Base-by-base conservation (phyloP, 1,284 basidiomycete species). In the Ganoderma sinense region DNA sequence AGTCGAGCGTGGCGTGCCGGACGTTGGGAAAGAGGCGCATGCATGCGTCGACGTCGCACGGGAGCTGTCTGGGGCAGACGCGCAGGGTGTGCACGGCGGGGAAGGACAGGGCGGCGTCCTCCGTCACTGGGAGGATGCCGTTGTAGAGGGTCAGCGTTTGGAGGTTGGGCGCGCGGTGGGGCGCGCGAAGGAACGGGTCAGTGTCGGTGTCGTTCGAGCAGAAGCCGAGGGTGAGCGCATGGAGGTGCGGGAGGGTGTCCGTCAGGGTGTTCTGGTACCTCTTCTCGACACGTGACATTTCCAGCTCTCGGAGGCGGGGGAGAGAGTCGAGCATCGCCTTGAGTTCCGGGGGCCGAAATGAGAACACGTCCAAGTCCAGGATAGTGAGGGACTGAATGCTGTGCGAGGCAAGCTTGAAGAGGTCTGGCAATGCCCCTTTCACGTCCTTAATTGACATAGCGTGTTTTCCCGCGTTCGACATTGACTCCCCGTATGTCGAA, bases 51-150 rank as follows among this genome's bases (percentile, higher is more conserved):
- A 56, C 29, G 31, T 56, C 53, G 53, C 29, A 8, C 13, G 53
- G 53, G 29, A 56, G 7, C 4, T 6, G 31, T 16, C 13, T 5
- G 23, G 53, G 53, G 14, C 29, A 56, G 53, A 33, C 53, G 53
- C 53, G 53, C 53, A 56, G 31, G 29, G 53, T 56, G 53, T 56
- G 53, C 53, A 56, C 53, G 29, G 53, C 4, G 53, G 53, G 53
- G 29, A 56, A 56, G 16, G 53, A 31, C 29, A 33, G n/a, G 1
- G 2, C 2, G 8, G 11, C 48, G 23, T 51, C 48, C 48, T 48
- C 36, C 36, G 36, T 10, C 36, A 10, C 36, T 36, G 36, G 6
- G 36, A 36, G 36, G 3, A 29, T 31, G 10, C 26, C 31, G 29
- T 56, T 56, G 29, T 16, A 7, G 6, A 56, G 53, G 5, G 53